Conservation (phyloP, 805 yeast species). For the Myxozyma neotropica region DNA sequence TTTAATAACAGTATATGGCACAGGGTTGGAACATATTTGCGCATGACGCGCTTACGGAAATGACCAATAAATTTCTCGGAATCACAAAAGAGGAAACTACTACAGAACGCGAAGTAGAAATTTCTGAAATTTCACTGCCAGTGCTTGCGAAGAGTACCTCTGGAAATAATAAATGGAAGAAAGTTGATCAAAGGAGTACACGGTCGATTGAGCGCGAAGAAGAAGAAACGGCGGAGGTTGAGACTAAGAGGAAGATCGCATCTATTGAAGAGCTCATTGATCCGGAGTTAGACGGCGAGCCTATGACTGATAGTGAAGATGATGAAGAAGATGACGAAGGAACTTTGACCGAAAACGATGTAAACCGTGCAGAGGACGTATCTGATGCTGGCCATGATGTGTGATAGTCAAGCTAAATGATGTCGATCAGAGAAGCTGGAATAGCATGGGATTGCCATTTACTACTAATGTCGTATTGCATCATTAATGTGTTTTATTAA, state of each 20-base stretch:
- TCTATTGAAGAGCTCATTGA: constrained; percentile 23
- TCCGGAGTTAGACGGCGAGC: constrained; percentile 32
- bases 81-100: not conserved
- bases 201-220: not conserved
- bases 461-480: too few relatives aligned
- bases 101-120: not conserved
- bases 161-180: constrained; percentile 22
- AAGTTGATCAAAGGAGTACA: constrained; percentile 6
- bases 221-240: too few relatives aligned
- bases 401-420: too few relatives aligned
- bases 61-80: constrained; percentile 24
- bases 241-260: not conserved
- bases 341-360: not conserved
- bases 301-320: constrained; percentile 28
- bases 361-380: not conserved
- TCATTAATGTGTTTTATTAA: too few relatives aligned
- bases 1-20: not conserved
- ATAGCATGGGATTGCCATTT: too few relatives aligned
- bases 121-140: not conserved
- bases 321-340: constrained; percentile 11
- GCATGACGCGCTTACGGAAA: constrained; percentile 17
- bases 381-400: too few relatives aligned
- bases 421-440: too few relatives aligned
- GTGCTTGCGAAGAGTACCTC: not conserved
- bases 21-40: constrained; percentile 35